Evolutionary conservation across 495 filamentous ascomycete species (phyloP).

Genomic region (Penicillium angulare): DNA sequence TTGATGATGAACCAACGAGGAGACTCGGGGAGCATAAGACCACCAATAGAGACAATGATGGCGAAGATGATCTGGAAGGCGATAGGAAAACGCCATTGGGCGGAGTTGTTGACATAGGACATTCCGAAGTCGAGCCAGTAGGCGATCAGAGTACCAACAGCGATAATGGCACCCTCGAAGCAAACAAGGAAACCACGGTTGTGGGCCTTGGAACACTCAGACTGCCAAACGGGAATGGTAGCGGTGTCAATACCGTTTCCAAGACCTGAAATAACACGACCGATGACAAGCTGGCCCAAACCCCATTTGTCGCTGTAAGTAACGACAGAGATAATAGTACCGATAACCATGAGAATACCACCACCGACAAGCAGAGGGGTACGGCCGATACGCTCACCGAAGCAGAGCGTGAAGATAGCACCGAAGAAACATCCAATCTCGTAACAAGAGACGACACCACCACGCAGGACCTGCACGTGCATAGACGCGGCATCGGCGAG

Average conservation of each 20-base stretch:
- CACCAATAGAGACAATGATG: conserved; percentile 55
- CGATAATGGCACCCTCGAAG: conserved; percentile 76
- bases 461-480: conserved; percentile 68
- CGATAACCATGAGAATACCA: conserved; percentile 68
- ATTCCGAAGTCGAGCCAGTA: conserved; percentile 85
- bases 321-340: conserved; percentile 67
- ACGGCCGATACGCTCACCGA: conserved; percentile 68
- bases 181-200: conserved; percentile 80
- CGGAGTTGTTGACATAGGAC: conserved; percentile 49
- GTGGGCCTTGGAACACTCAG: conserved; percentile 65
- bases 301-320: conserved; percentile 39
- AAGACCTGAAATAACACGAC: conserved; percentile 67
- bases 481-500: conserved; percentile 36
- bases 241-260: conserved; percentile 75
- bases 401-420: conserved; percentile 66
- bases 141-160: conserved; percentile 72
- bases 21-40: conserved; percentile 67
- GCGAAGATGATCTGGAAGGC: conserved; percentile 78
- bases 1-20: conserved; percentile 72
- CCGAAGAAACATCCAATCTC: conserved; percentile 75
- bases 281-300: conserved; percentile 69
- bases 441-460: conserved; percentile 77
- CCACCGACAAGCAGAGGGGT: conserved; percentile 61
- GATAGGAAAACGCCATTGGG: conserved; percentile 67
- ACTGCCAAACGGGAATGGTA: conserved; percentile 77